phyloP scores from a whole-genome alignment of 2,329 filamentous ascomycete species.

The Colletotrichum cereale region DNA sequence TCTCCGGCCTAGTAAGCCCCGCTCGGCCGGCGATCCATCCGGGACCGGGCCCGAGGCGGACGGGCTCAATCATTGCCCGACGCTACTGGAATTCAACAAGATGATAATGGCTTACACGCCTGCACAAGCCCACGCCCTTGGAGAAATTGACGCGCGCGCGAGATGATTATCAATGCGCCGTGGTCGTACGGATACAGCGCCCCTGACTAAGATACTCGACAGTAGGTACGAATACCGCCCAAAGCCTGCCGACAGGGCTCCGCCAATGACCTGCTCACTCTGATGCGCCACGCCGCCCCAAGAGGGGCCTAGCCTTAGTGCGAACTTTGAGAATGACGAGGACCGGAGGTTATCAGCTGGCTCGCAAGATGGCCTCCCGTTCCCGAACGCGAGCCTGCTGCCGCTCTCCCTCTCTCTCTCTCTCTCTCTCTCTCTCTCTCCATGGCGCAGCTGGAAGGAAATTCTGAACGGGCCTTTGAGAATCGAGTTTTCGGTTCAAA shows the following conservation, averaged over 20 bases:
- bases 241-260: not conserved
- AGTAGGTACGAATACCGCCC: too few relatives aligned
- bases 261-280: constrained; percentile 8
- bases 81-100: not conserved
- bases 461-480: not conserved
- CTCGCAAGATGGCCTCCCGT: not conserved
- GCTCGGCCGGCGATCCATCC: constrained; percentile 13
- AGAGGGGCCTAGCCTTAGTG: constrained; percentile 1
- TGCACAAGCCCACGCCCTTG: not conserved
- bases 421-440: too few relatives aligned
- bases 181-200: not conserved
- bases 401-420: too few relatives aligned
- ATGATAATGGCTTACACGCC: not conserved
- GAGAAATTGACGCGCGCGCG: constrained; percentile 14
- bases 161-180: constrained; percentile 34
- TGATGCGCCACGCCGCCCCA: not conserved
- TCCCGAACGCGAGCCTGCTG: not conserved
- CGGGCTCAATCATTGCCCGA: constrained; percentile 20
- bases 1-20: constrained; percentile 6
- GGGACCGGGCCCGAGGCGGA: constrained; percentile 20
- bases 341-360: not conserved
- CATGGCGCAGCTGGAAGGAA: not conserved
- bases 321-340: not conserved
- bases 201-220: constrained; percentile 19
- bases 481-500: not conserved